Base-by-base conservation (phyloP, 805 yeast species). In the Candida nemodendra region DNA sequence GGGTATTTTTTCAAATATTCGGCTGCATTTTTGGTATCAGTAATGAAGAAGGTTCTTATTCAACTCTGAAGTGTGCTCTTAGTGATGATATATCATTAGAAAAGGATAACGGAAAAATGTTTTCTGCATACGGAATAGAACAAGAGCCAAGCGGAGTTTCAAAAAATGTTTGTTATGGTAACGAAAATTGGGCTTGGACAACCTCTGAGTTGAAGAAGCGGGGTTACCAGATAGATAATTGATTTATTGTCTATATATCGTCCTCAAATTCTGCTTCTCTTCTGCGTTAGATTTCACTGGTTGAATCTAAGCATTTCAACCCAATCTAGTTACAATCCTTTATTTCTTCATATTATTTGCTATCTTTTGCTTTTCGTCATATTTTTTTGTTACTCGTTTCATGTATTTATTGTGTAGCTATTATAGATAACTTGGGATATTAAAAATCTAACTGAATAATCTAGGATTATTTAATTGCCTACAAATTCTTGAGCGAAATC, bases 101-200 rank as follows among this genome's bases (percentile, higher is more conserved):
- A n/a, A 60, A 62, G 9, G 84, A 81, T 51, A 84, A 78, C 51
- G 95, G 95, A 2, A 77, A 78, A 49, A 84, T 79, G 51, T 82
- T 71, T 48, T 74, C 76, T 16, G 70, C 84, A 3, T 77, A 72
- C 27, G 93, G 90, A 2, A 57, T 59, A 2, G 77, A 74, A 45
- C 57, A 74, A 2, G 60, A 61, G 14, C 82, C 91, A 3, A 78
- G 88, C 29, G 53, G 57, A 18, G 68, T 82, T 3, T 86, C 91
- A 0, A 48, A 57, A 52, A 78, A 71, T 53, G 59, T 73, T 58
- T 77, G 78, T 38, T 76, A 74, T 48, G 84, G 85, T 1, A 79
- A 81, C 4, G 65, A 78, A 30, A 79, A 83, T 24, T 86, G 95
- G 90, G 77, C 79, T 11, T 85, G 95, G 95, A 81, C 91, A 0